Base-by-base conservation (phyloP, 805 yeast species). In the Jamesozyma spencerorum region DNA sequence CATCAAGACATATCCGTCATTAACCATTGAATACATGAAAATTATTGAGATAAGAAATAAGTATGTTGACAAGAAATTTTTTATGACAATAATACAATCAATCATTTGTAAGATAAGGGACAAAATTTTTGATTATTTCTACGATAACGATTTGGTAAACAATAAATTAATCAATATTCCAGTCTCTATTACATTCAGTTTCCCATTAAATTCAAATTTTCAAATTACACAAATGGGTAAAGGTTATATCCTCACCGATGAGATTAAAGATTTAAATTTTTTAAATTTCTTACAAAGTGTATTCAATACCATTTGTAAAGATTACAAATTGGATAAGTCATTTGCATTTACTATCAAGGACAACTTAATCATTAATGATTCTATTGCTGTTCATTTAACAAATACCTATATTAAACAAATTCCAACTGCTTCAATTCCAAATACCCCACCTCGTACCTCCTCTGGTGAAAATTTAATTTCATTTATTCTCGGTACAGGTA, bases 401-500 rank as follows among this genome's bases (percentile, higher is more conserved):
- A 79, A 79, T 8, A 48, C 57, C 15, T 49, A 51, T 26, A 57
- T 42, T 18, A 43, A 37, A 18, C 37, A 36, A 19, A 39, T 36
- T 8, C 31, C 37, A 5, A 30, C 44, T 11, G 13, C 37, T 4
- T 24, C 22, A 11, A 24, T 33, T 12, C 19, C 36, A 20, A 33
- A 18, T 33, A 33, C 15, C 18, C 4, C 12, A 19, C n/a, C 12
- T 2, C 24, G 8, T 11, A 6, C 17, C 11, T 29, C 32, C 12
- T 24, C 24, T 13, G 19, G 34, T 17, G 29, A n/a, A 14, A 67
- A 70, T 40, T 40, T 45, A 2, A 49, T 79, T 34, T 81, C 83
- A 0, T 47, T 81, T 47, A 82, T 81, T 3, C 57, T 80, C 38
- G 87, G 88, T 1, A 81, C 88, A 2, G 88, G 88, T 1, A 57